Conservation (phyloP, 1,139 yeast species). For the Candida anutae region DNA sequence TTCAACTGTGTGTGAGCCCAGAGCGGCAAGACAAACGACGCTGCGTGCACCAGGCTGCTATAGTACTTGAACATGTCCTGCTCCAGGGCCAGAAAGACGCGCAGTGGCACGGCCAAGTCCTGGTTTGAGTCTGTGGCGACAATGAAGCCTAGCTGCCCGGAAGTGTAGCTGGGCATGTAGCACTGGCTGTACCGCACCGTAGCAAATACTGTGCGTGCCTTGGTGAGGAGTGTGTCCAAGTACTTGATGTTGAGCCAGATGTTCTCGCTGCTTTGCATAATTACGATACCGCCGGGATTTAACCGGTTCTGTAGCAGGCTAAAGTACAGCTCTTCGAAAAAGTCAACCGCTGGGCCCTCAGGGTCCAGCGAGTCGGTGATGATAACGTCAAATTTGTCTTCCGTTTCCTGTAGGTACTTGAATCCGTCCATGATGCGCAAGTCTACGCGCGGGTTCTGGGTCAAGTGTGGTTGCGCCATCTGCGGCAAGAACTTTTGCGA, state of each 20-base stretch:
- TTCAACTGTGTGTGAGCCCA: conserved; percentile 55
- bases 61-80: conserved; percentile 66
- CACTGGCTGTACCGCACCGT: conserved; percentile 77
- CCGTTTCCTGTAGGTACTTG: conserved; percentile 49
- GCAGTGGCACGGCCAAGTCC: conserved; percentile 48
- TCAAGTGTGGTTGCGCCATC: conserved; percentile 60
- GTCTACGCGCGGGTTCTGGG: conserved; percentile 59
- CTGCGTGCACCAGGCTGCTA: conserved; percentile 60
- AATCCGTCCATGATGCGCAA: conserved; percentile 86
- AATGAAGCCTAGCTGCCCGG: conserved; percentile 88
- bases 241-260: conserved; percentile 81
- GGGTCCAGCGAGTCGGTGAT: conserved; percentile 97
- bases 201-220: conserved; percentile 66
- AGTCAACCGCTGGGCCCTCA: conserved; percentile 95
- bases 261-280: conserved; percentile 89
- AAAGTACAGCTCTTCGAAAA: conserved; percentile 81
- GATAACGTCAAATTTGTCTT: conserved; percentile 64
- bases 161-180: conserved; percentile 92
- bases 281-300: conserved; percentile 64
- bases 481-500: conserved; percentile 70
- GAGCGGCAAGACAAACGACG: conserved; percentile 80
- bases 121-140: conserved; percentile 55
- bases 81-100: conserved; percentile 34
- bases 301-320: conserved; percentile 62
- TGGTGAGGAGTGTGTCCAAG: conserved; percentile 49